These are phyloP conservation scores for Davidsoniella neocaledoniae DNA, from an alignment of 2,329 filamentous ascomycete genomes.

Conservation along the genomic window DNA sequence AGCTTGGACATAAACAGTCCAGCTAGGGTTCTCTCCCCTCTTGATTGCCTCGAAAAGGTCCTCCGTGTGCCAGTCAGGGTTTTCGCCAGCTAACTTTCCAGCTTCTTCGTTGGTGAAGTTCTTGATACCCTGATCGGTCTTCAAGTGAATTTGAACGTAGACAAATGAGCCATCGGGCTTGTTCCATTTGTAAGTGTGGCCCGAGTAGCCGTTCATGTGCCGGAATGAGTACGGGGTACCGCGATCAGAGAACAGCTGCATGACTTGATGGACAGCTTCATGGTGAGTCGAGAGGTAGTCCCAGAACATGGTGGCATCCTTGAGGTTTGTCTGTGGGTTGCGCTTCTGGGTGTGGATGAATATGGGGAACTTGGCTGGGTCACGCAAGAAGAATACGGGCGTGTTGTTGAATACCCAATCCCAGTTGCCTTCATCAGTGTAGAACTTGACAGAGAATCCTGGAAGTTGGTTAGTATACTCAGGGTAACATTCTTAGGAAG, in stretches of 20 bases:
- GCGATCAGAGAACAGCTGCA: conserved; percentile 49
- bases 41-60: conserved; percentile 49
- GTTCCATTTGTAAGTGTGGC: conserved; percentile 49
- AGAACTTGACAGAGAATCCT: conserved; percentile 55
- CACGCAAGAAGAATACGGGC: conserved; percentile 60
- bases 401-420: conserved; percentile 66
- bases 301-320: conserved; percentile 46
- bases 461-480: background rate
- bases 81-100: conserved; percentile 32
- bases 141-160: conserved; percentile 49
- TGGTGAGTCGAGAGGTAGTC: conserved; percentile 37
- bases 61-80: conserved; percentile 45
- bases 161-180: conserved; percentile 49
- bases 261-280: conserved; percentile 45
- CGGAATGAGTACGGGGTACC: conserved; percentile 49
- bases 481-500: background rate
- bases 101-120: conserved; percentile 43
- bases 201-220: conserved; percentile 51
- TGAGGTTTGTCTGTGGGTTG: conserved; percentile 54
- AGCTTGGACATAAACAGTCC: conserved; percentile 47
- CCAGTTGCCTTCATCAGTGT: conserved; percentile 54
- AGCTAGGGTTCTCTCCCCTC: conserved; percentile 42
- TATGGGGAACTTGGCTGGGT: conserved; percentile 57
- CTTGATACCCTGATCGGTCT: conserved; percentile 45
- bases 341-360: conserved; percentile 69